Conservation (phyloP, 768 basidiomycete species). For the Rhizopogon vulgaris region DNA sequence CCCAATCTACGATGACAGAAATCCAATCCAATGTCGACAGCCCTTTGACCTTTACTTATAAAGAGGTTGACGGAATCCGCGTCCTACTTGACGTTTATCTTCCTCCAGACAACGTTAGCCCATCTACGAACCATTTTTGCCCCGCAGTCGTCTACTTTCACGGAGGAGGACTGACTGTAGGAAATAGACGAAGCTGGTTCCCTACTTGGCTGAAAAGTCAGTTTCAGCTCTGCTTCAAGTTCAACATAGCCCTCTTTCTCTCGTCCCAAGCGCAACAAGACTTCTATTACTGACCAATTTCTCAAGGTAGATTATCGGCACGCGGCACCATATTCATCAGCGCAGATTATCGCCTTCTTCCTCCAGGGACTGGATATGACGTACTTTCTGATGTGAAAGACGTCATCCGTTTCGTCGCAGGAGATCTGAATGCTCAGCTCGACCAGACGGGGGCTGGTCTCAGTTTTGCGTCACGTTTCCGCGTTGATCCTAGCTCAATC, state of each 20-base stretch:
- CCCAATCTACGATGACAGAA: background rate
- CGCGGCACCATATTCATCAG: slow-evolving; percentile 53
- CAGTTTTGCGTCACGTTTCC: slow-evolving; percentile 14
- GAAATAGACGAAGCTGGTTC: slow-evolving; percentile 56
- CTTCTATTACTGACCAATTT: background rate
- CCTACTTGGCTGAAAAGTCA: slow-evolving; percentile 58
- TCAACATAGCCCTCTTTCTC: background rate
- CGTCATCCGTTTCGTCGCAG: slow-evolving; percentile 41
- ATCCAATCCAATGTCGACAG: slow-evolving; percentile 2
- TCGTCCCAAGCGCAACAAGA: background rate
- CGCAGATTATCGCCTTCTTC: slow-evolving; percentile 56
- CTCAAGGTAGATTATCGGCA: slow-evolving; percentile 37
- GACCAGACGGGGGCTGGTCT: background rate
- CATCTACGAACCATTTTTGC: no score
- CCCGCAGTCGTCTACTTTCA: slow-evolving; percentile 36
- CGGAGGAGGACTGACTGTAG: slow-evolving; percentile 56
- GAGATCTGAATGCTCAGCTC: slow-evolving; percentile 13
- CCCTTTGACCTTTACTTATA: slow-evolving; percentile 30
- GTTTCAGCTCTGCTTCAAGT: slow-evolving; percentile 7
- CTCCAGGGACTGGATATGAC: slow-evolving; percentile 46
- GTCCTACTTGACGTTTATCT: slow-evolving; percentile 32
- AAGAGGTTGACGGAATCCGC: slow-evolving; percentile 18
- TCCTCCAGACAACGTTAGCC: slow-evolving; percentile 2
- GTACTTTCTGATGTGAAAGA: slow-evolving; percentile 54
- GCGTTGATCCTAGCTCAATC: slow-evolving; percentile 38